These are phyloP conservation scores for Leishmania arabica DNA, from an alignment of 208 protist genomes.

Conservation along the genomic window DNA sequence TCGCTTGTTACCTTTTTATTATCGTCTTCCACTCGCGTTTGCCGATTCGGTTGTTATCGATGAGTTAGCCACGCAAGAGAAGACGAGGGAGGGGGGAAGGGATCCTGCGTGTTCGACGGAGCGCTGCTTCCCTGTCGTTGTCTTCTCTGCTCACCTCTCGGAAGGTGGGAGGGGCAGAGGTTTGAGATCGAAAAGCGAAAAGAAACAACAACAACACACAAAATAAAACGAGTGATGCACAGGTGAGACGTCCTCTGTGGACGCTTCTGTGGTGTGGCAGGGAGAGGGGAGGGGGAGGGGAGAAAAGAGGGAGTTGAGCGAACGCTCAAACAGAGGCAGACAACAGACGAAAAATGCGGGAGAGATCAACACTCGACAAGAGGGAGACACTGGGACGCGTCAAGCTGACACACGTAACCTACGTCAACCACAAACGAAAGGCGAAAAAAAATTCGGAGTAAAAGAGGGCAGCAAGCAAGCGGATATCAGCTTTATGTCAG, in stretches of 20 bases:
- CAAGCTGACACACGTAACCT: background rate
- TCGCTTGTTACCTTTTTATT: background rate
- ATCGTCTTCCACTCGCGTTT: background rate
- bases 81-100: background rate
- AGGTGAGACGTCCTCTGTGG: background rate
- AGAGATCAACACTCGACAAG: background rate
- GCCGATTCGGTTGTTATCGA: background rate
- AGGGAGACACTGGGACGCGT: background rate
- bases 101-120: background rate
- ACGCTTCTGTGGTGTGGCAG: background rate
- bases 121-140: background rate
- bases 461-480: background rate
- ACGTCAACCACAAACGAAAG: background rate
- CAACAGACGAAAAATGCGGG: background rate
- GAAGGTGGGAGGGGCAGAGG: background rate
- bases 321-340: background rate
- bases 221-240: background rate
- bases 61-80: background rate
- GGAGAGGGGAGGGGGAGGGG: background rate
- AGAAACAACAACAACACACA: background rate
- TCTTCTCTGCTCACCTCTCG: background rate
- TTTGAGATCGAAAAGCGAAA: background rate
- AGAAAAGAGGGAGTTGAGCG: constrained; percentile 5
- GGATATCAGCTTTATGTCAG: background rate
- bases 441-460: background rate